Conservation (phyloP, 371 early-diverging fungal genomes). For the Capillidium rhysosporum region DNA sequence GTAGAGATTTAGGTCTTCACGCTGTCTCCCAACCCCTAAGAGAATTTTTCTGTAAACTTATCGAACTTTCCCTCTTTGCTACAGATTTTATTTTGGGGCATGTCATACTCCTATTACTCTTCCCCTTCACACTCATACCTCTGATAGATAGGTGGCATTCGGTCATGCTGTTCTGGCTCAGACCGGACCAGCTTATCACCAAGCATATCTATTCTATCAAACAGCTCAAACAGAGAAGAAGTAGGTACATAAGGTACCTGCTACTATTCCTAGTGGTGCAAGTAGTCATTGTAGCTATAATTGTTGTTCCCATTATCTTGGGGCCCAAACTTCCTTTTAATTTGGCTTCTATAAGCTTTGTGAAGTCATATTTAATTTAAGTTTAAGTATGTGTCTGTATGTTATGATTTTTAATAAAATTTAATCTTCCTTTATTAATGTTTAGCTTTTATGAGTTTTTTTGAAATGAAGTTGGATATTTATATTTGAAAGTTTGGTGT, state of each 20-base stretch:
- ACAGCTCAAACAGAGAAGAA: conserved; percentile 29
- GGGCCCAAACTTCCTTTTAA: not conserved
- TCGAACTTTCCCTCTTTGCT: conserved; percentile 68
- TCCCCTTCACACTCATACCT: conserved; percentile 46
- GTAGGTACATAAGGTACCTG: conserved; percentile 41
- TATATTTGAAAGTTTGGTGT: no score
- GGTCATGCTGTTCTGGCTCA: conserved; percentile 69
- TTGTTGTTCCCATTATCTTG: conserved; percentile 25
- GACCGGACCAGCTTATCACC: conserved; percentile 56
- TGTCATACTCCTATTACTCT: conserved; percentile 44
- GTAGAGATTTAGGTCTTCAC: conserved; percentile 48
- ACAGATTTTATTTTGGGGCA: conserved; percentile 60
- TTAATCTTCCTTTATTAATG: no score
- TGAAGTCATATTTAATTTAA: not conserved
- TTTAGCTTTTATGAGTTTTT: no score
- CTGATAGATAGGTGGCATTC: conserved; percentile 58
- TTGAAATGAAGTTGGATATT: no score
- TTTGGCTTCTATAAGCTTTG: not conserved
- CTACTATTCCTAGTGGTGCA: conserved; percentile 39
- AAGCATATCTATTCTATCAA: conserved; percentile 55
- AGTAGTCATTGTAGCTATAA: conserved; percentile 26
- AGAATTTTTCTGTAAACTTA: conserved; percentile 65
- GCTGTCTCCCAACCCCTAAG: conserved; percentile 50
- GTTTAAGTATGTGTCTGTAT: no score
- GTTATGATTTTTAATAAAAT: no score